Evolutionary conservation across 352 stramenopile genomes (phyloP), one percentile per base, ranked within the genome.

Genomic region (Phytophthora fragariaefolia): DNA sequence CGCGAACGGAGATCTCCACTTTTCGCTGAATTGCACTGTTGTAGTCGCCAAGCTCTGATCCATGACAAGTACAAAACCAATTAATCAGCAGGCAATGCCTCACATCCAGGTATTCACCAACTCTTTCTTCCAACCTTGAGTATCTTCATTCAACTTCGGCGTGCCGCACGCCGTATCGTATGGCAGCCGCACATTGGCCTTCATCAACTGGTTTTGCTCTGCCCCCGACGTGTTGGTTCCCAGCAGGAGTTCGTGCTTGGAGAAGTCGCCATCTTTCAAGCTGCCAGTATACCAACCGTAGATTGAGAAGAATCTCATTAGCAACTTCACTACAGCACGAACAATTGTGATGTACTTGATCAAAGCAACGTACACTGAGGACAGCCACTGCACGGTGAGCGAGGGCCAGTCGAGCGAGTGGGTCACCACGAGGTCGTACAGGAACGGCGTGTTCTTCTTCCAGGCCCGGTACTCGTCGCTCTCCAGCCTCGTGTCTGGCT

Each of bases 361-460:
- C 6, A 47, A 6, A 4, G 6, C 40, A 26, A 65, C 62, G 55
- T 24, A 70, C 62, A 17, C 15, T 51, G 53, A 76, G 6, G 97
- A 95, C 20, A 99, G 83, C 97, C 97, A 99, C 78, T 99, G 95
- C 50, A 98, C 96, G 22, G 97, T 99, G 18, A 99, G 85, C 60
- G 92, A 99, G 13, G 98, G 98, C 98, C 98, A 99, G 76, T 99
- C 98, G 54, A 99, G 89, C 38, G 97, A 96, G 78, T 99, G 95
- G 8, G 97, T 99, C 83, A 99, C 97, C 56, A 99, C 97, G 26
- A 99, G 81, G 74, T 99, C 97, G 64, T 97, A 98, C n/a, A 99
- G 82, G 75, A 98, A 98, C 38, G 97, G 97, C 22, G 97, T 98
- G 85, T 99, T 99, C 83, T 99, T 99, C 86, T 99, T 99, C 98